Evolutionary conservation across 345 rosid species (phyloP), one percentile per base, ranked within the genome.

Genomic region (Lumnitzera racemosa): DNA sequence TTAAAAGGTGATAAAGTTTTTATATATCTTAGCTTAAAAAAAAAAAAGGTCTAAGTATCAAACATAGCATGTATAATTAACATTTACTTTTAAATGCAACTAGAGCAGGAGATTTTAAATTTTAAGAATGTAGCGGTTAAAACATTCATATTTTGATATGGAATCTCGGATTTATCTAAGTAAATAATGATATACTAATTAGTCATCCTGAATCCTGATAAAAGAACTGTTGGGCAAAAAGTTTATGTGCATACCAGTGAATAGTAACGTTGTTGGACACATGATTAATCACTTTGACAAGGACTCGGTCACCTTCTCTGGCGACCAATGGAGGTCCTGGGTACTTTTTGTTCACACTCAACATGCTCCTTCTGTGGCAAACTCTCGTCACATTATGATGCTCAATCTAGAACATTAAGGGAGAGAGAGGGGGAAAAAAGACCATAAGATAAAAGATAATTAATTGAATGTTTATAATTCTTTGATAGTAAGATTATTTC

Each of bases 291-390:
- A 85, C 88, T 53, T 70, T 79, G 53, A 83, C 74, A 9, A 78
- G 49, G 48, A 85, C 58, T 2, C 66, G 73, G 41, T 83, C 91
- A 13, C 88, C 86, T 72, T 83, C 91, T 65, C 91, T 63, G 0
- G 84, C 91, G 36, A 80, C 72, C 15, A 85, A 24, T 2, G 67
- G 75, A 15, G 88, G 88, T 52, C 91, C 86, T 0, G 86, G 86
- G 50, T 64, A 76, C 70, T 53, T 60, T 12, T 87, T 80, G 54
- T 85, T 83, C 9, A 82, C 86, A 2, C 74, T 83, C 62, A 78
- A 58, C 29, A 82, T 67, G 48, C 74, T 74, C 71, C 75, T 80
- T 2, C 81, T 80, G 67, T 63, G 59, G 70, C 91, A 85, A 57
- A 82, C 47, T 24, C 86, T 63, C 24, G 86, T 80, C 52, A 78